These are phyloP conservation scores for Trametes cinnabarina DNA, from an alignment of 768 basidiomycete genomes.

Conservation along the genomic window DNA sequence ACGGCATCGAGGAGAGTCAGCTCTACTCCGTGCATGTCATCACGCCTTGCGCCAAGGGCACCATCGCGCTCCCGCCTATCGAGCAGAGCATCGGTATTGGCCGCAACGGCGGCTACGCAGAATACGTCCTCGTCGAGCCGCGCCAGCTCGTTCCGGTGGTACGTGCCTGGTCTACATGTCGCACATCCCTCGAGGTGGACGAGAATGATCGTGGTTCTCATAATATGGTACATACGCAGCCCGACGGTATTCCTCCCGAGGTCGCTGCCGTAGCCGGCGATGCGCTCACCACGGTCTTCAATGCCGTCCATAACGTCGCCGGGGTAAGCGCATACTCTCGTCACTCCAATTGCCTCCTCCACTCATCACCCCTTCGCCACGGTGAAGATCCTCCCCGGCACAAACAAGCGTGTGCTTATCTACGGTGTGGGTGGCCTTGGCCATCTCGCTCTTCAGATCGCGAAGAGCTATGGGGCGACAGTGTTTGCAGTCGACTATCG, in stretches of 20 bases:
- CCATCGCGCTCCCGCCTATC: neutral
- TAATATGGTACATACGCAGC: neutral
- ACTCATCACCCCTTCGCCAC: too few species aligned
- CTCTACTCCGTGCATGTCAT: slow-evolving; percentile 1
- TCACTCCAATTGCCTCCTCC: neutral
- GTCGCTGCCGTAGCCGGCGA: neutral
- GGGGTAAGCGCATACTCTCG: neutral
- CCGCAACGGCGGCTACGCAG: slow-evolving; percentile 4
- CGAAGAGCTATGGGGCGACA: slow-evolving; percentile 25
- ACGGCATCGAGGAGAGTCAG: neutral
- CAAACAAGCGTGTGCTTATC: slow-evolving; percentile 2
- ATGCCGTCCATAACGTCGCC: slow-evolving; percentile 3
- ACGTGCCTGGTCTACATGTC: too few species aligned
- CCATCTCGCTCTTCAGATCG: slow-evolving; percentile 21
- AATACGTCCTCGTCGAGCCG: neutral
- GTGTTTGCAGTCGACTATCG: slow-evolving; percentile 27
- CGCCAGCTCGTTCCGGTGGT: neutral
- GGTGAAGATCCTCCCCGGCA: slow-evolving; percentile 5
- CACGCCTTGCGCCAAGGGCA: neutral
- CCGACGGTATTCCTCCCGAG: neutral
- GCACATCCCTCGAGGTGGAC: neutral
- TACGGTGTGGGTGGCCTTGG: slow-evolving; percentile 17
- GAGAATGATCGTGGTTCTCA: too few species aligned
- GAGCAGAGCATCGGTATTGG: neutral
- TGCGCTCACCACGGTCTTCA: neutral